A percentile compares a stretch with the other conserved stretches of the same genome.
These are phyloP conservation scores for Gymnopus androsaceus DNA, from an alignment of 1,284 basidiomycete genomes.

Conservation along the genomic window DNA sequence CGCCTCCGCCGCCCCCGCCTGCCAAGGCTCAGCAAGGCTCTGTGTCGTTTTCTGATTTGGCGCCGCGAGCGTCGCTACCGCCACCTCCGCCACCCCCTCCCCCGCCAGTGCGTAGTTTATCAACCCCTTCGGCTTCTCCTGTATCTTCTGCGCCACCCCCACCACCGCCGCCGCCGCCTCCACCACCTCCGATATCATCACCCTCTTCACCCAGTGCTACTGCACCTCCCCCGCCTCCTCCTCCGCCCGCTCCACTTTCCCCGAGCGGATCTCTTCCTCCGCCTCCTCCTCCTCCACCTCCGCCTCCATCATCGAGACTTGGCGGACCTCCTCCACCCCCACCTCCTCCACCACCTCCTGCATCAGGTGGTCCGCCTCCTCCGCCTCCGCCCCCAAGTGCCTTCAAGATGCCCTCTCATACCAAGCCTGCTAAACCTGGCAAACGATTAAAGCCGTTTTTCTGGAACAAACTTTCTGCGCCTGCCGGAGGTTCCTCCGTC, in stretches of 20 bases:
- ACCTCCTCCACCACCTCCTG: conserved; percentile 27
- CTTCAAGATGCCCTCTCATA: conserved; percentile 34
- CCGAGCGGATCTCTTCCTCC: conserved; percentile 26
- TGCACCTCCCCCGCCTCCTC: conserved; percentile 23
- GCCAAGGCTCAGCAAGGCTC: conserved; percentile 30
- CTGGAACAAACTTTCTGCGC: conserved; percentile 77
- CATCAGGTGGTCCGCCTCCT: conserved; percentile 25
- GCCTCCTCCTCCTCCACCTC: conserved; percentile 26
- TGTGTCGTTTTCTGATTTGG: not conserved
- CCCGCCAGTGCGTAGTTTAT: conserved; percentile 12
- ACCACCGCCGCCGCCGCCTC: conserved; percentile 27
- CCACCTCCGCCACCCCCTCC: conserved; percentile 9
- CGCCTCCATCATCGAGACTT: conserved; percentile 30
- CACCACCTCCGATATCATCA: not conserved
- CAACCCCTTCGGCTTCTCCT: conserved; percentile 4
- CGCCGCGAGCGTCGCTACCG: conserved; percentile 4
- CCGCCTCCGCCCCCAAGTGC: conserved; percentile 40
- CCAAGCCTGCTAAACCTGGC: conserved; percentile 40
- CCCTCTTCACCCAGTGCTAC: conserved; percentile 22
- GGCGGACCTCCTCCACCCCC: conserved; percentile 22
- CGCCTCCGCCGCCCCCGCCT: conserved; percentile 65
- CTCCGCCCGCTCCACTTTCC: conserved; percentile 23
- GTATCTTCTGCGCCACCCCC: conserved; percentile 24
- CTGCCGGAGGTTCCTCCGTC: conserved; percentile 54
- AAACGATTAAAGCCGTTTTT: conserved; percentile 86